phyloP scores from a whole-genome alignment of 306 rosid genomes.

The Benincasa hispida region DNA sequence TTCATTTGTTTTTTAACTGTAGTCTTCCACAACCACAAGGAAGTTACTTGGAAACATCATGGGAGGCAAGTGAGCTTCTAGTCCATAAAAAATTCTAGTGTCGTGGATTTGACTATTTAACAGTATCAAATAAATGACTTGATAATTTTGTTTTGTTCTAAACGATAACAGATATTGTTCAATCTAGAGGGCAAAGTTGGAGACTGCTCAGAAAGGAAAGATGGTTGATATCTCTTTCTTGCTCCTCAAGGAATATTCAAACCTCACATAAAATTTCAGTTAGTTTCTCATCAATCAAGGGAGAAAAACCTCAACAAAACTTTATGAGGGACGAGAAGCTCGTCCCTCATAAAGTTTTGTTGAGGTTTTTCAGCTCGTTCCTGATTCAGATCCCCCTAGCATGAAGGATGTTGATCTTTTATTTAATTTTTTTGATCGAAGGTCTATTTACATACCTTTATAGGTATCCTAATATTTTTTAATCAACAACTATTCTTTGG shows the following conservation, averaged over 20 bases:
- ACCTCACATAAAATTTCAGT: slow-evolving; percentile 33
- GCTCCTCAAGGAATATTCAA: slow-evolving; percentile 32
- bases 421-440: slow-evolving; percentile 53
- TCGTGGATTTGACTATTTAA: not conserved
- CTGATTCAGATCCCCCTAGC: slow-evolving; percentile 83
- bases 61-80: slow-evolving; percentile 37
- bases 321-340: slow-evolving; percentile 37
- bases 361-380: slow-evolving; percentile 18
- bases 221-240: slow-evolving; percentile 24
- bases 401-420: slow-evolving; percentile 42
- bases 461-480: not conserved
- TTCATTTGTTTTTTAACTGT: not conserved
- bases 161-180: slow-evolving; percentile 21
- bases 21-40: slow-evolving; percentile 27
- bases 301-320: slow-evolving; percentile 22
- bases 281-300: slow-evolving; percentile 22
- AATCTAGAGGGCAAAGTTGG: slow-evolving; percentile 20
- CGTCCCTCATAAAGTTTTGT: no score
- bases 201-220: slow-evolving; percentile 19
- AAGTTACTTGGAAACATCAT: slow-evolving; percentile 21
- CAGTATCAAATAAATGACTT: not conserved
- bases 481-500: not conserved
- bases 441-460: slow-evolving; percentile 23
- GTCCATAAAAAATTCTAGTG: no score
- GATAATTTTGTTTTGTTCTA: not conserved